Percentiles rank a stretch among this genome's conserved stretches.
phyloP scores from a whole-genome alignment of 371 early-diverging fungal species.

The Zopfochytrium polystomum region DNA sequence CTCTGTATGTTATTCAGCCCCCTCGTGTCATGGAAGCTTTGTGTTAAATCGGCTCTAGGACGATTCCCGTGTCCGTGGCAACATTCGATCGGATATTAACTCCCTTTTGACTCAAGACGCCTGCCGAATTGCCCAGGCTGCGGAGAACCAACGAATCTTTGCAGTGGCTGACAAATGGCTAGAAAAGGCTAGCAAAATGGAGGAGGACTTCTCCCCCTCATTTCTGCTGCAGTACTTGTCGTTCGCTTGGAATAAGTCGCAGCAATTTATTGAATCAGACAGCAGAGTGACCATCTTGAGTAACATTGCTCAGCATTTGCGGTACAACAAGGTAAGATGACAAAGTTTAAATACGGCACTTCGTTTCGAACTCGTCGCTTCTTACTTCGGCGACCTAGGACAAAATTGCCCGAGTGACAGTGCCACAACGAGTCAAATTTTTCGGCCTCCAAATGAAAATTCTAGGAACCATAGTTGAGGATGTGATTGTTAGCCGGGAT shows the following conservation, averaged over 20 bases:
- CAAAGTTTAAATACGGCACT: no score
- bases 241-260: slow-evolving; percentile 11
- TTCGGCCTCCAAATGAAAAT: no score
- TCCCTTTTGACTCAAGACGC: slow-evolving; percentile 3
- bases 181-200: slow-evolving; percentile 4
- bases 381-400: no score
- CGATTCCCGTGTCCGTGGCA: slow-evolving; percentile 42
- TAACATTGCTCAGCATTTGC: slow-evolving; percentile 16
- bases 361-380: no score
- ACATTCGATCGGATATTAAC: slow-evolving; percentile 10
- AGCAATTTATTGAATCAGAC: not conserved
- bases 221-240: slow-evolving; percentile 26
- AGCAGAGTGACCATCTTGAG: slow-evolving; percentile 10
- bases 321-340: slow-evolving; percentile 20
- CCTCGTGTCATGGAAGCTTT: no score
- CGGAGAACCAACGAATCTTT: slow-evolving; percentile 57
- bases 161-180: slow-evolving; percentile 48
- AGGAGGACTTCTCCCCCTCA: slow-evolving; percentile 22
- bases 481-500: no score
- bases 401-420: no score
- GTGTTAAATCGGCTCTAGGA: no score
- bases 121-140: slow-evolving; percentile 49
- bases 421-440: no score
- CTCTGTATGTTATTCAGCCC: no score
- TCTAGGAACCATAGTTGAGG: no score